Conservation (phyloP, 2,329 filamentous ascomycete species). For the Alternaria hordeiaustralica region DNA sequence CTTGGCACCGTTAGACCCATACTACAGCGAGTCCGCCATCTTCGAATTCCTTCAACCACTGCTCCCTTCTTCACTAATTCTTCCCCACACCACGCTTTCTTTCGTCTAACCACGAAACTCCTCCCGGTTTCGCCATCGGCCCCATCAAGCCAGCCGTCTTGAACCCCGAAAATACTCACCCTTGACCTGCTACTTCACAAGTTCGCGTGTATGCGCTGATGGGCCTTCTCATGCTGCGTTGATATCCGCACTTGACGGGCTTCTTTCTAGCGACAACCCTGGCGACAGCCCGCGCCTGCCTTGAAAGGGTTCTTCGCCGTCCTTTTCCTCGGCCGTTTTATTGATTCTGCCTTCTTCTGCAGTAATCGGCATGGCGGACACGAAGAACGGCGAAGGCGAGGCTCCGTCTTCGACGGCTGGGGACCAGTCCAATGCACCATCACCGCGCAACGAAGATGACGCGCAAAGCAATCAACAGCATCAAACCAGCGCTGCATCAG, state of each 20-base stretch:
- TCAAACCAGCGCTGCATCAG: slow-evolving; percentile 30
- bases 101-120: slow-evolving; percentile 12
- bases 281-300: slow-evolving; percentile 33
- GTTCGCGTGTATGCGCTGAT: slow-evolving; percentile 44
- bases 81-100: slow-evolving; percentile 20
- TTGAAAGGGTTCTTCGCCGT: slow-evolving; percentile 29
- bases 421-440: slow-evolving; percentile 36
- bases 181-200: slow-evolving; percentile 23
- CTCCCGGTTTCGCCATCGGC: slow-evolving; percentile 24
- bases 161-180: slow-evolving; percentile 16
- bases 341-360: slow-evolving; percentile 24
- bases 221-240: slow-evolving; percentile 45
- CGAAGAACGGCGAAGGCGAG: slow-evolving; percentile 46
- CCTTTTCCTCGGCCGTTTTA: slow-evolving; percentile 21
- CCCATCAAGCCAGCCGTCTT: slow-evolving; percentile 18
- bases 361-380: slow-evolving; percentile 44
- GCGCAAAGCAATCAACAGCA: slow-evolving; percentile 35
- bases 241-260: slow-evolving; percentile 43
- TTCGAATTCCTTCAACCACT: slow-evolving; percentile 35
- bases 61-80: slow-evolving; percentile 25
- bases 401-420: slow-evolving; percentile 38
- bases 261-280: slow-evolving; percentile 33
- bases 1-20: slow-evolving; percentile 27
- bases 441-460: slow-evolving; percentile 37
- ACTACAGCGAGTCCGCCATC: slow-evolving; percentile 26